These are phyloP conservation scores for Irpex sp. DNA, from an alignment of 1,284 basidiomycete species.

Conservation along the genomic window DNA sequence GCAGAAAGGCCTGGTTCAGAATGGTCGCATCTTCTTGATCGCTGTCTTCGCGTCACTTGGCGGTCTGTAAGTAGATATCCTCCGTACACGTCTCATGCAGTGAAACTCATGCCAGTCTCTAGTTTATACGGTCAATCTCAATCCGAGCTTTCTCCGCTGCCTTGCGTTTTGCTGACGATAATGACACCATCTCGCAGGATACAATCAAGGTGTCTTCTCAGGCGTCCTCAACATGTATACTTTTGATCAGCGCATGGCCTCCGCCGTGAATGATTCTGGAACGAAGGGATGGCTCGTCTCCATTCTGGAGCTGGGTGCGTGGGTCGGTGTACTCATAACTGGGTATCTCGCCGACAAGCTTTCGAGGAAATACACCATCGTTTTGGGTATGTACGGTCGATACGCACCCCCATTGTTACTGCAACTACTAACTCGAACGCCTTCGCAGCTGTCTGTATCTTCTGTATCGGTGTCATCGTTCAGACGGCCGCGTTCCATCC, in stretches of 20 bases:
- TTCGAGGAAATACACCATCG: constrained; percentile 69
- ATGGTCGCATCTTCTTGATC: constrained; percentile 56
- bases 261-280: constrained; percentile 44
- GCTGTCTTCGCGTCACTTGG: constrained; percentile 72
- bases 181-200: constrained; percentile 35
- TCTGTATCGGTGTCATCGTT: constrained; percentile 67
- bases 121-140: constrained; percentile 34
- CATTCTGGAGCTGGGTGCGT: constrained; percentile 69
- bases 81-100: not conserved
- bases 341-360: constrained; percentile 70
- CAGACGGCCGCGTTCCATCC: constrained; percentile 55
- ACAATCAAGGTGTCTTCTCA: constrained; percentile 76
- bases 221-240: constrained; percentile 62
- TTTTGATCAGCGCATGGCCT: constrained; percentile 52
- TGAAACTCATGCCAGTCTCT: constrained; percentile 6
- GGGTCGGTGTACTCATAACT: constrained; percentile 67
- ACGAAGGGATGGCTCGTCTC: constrained; percentile 69
- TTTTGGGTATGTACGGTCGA: constrained; percentile 43
- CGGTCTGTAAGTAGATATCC: constrained; percentile 50
- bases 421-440: not conserved
- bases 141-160: not conserved
- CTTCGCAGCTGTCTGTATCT: constrained; percentile 53
- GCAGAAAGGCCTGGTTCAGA: constrained; percentile 60
- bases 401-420: too few relatives aligned
- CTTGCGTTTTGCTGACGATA: constrained; percentile 1